These are phyloP conservation scores for Begonia peltatifolia DNA, from an alignment of 306 rosid genomes.

Conservation along the genomic window DNA sequence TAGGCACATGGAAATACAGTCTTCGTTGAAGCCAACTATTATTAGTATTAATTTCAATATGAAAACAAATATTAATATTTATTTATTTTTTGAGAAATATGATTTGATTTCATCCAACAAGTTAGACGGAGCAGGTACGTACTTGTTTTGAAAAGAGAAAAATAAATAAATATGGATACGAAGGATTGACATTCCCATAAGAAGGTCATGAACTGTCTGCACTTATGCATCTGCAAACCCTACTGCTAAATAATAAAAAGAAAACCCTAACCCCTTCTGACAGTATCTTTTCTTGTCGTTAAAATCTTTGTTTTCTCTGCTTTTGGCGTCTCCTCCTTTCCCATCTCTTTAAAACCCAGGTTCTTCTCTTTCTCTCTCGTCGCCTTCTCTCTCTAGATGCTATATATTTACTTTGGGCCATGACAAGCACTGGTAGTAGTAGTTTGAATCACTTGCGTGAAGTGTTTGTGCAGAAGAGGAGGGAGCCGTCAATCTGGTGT, in stretches of 20 bases:
- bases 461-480: too few species aligned
- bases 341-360: slow-evolving; percentile 10
- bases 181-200: background rate
- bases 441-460: background rate
- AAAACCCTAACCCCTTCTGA: slow-evolving; percentile 10
- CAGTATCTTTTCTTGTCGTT: slow-evolving; percentile 26
- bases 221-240: slow-evolving; percentile 5
- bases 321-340: slow-evolving; percentile 18
- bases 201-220: slow-evolving; percentile 5
- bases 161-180: too few species aligned
- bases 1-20: too few species aligned
- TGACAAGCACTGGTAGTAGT: background rate
- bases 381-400: background rate
- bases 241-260: background rate
- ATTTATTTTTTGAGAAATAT: too few species aligned
- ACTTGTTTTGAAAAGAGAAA: too few species aligned
- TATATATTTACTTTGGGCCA: background rate
- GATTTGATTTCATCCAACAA: too few species aligned
- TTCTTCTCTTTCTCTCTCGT: slow-evolving; percentile 17
- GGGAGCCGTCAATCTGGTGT: too few species aligned
- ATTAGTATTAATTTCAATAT: too few species aligned
- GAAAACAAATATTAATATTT: too few species aligned
- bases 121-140: too few species aligned
- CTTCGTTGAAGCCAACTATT: too few species aligned
- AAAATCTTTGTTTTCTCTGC: slow-evolving; percentile 16